Base-by-base conservation (phyloP, 305 asterid species). In the Plantago lanceolata region DNA sequence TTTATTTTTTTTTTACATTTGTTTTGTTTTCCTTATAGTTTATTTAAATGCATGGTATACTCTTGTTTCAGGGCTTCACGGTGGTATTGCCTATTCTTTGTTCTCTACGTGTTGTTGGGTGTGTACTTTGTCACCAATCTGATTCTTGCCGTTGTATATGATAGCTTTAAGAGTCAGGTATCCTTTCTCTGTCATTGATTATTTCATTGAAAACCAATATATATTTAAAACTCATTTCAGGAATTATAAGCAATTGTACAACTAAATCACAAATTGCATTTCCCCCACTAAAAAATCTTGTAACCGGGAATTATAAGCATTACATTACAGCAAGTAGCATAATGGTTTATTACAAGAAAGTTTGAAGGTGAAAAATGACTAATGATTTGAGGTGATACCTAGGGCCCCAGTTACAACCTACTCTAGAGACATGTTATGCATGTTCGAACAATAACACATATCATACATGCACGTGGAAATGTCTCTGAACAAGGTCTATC, bases 91-190 rank as follows among this genome's bases (percentile, higher is more conserved):
- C 74, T 93, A 59, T 93, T 89, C 78, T 89, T 93, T 64, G 92
- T 90, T 75, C 77, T 89, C 64, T 89, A 84, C 61, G 96, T 89
- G 82, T 81, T 93, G 44, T 73, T 89, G 81, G 99, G 97, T 19
- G 97, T 93, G 71, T 93, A 93, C 87, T 93, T 93, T 48, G 96
- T 93, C 78, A 93, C 99, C 84, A 93, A 93, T 74, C 83, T 93
- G 93, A 76, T 93, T 66, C 97, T 93, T 78, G 99, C 99, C 64
- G 99, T 93, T 69, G 99, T 93, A 9, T 93, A 93, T 55, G 97
- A 93, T 74, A 93, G 97, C 88, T 93, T 93, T 69, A 93, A 89
- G 87, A 74, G 79, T 50, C 90, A 89, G 99, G 99, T 93, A 84
- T 53, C 5, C 61, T 59, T 72, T 54, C 45, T 70, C 59, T 14